Percentiles rank a stretch among this genome's conserved stretches.
Evolutionary conservation across 306 rosid species (phyloP).

Genomic region (Leucaena leucocephala): DNA sequence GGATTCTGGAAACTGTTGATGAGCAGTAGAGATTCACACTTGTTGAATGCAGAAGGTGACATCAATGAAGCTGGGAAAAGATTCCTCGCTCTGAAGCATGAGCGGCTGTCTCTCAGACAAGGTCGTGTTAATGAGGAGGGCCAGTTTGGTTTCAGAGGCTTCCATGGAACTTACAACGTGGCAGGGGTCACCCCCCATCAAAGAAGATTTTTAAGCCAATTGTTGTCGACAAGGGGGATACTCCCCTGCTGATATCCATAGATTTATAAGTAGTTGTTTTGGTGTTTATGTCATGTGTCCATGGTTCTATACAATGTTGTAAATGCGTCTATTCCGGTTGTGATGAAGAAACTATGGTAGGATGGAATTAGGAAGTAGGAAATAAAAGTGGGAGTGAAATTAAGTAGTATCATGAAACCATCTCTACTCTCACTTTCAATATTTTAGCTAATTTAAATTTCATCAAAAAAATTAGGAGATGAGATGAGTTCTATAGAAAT

Average conservation of each 20-base stretch:
- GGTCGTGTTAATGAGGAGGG: slow-evolving; percentile 65
- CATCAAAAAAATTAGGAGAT: no score
- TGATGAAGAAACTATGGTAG: no score
- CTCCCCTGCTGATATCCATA: slow-evolving; percentile 58
- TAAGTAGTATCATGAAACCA: no score
- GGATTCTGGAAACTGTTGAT: slow-evolving; percentile 94
- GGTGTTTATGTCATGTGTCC: neutral
- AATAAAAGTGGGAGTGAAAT: no score
- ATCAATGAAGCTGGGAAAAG: slow-evolving; percentile 81
- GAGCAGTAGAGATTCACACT: slow-evolving; percentile 73
- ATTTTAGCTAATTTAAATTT: no score
- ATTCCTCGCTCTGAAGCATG: slow-evolving; percentile 64
- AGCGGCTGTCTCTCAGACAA: slow-evolving; percentile 71
- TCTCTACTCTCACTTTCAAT: no score
- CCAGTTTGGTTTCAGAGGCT: slow-evolving; percentile 71
- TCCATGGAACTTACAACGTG: slow-evolving; percentile 68
- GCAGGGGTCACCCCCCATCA: slow-evolving; percentile 48
- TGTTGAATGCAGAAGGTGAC: slow-evolving; percentile 88
- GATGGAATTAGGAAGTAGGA: no score
- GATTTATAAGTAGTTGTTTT: slow-evolving; percentile 43
- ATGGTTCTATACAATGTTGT: slow-evolving; percentile 1
- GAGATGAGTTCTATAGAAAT: no score
- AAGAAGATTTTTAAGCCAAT: slow-evolving; percentile 63
- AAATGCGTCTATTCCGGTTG: no score
- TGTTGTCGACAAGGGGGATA: slow-evolving; percentile 73